phyloP scores from a whole-genome alignment of 768 basidiomycete genomes.

The Hypholoma fasciculare region DNA sequence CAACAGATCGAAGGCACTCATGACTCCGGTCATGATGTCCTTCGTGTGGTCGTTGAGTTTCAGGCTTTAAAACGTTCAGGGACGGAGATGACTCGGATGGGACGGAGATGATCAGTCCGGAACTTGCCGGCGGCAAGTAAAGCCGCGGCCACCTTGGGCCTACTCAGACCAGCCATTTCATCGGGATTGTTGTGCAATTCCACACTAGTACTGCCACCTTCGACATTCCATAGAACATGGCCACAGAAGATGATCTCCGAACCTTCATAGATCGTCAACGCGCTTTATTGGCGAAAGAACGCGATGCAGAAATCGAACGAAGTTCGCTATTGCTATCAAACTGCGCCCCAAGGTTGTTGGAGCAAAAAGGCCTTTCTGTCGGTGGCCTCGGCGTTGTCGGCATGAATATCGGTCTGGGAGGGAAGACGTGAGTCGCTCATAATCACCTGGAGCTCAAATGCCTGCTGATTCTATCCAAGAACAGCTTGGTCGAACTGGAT shows the following conservation, averaged over 20 bases:
- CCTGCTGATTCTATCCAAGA: conserved; percentile 31
- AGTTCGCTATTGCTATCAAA: conserved; percentile 79
- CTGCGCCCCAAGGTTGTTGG: conserved; percentile 82
- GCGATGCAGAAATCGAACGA: conserved; percentile 82
- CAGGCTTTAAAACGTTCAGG: too few relatives aligned
- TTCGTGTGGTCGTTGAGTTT: too few relatives aligned
- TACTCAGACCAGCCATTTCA: too few relatives aligned
- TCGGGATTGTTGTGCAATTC: too few relatives aligned
- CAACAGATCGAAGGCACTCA: too few relatives aligned
- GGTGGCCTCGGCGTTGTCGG: conserved; percentile 68
- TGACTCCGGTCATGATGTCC: too few relatives aligned
- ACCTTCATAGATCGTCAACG: conserved; percentile 72
- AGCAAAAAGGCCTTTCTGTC: conserved; percentile 83
- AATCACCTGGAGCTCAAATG: background rate
- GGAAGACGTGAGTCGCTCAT: conserved; percentile 69
- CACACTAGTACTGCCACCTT: too few relatives aligned
- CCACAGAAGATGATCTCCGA: conserved; percentile 36
- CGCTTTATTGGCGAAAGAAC: conserved; percentile 66
- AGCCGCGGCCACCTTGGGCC: too few relatives aligned
- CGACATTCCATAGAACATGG: conserved; percentile 17
- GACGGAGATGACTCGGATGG: too few relatives aligned
- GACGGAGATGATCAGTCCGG: too few relatives aligned
- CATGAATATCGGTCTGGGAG: conserved; percentile 86
- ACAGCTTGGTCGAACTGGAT: conserved; percentile 84
- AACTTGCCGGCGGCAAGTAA: too few relatives aligned